Evolutionary conservation across 371 early-diverging fungal genomes (phyloP), one percentile per base, ranked within the genome.

Genomic region (Blakeslea trispora): DNA sequence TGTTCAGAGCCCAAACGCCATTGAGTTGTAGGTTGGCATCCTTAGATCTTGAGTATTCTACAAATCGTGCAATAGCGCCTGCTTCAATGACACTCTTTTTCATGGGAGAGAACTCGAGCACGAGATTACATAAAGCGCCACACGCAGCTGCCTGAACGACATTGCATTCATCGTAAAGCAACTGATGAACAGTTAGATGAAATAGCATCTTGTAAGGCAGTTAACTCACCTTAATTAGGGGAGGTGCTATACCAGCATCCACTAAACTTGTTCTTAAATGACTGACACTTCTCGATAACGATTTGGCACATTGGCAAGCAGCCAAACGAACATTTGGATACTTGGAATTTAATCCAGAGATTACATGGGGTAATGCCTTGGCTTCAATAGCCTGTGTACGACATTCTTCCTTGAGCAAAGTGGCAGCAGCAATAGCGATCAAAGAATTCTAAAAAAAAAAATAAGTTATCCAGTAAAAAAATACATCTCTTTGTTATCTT

Each of bases 31-130:
- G 65, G 22, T 69, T 69, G 11, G 74, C 35, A 42, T 86, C 77
- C 0, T 60, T 64, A 5, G 77, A 81, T 18, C 71, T 69, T 2
- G 86, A 77, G 59, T 90, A 81, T 18, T 75, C 74, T 2, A 91
- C 90, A 55, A 95, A 79, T 15, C 78, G 76, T 35, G 84, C 79
- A 14, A 95, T 83, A 1, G 90, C 91, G 4, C 91, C 92, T 19
- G 80, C 81, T 45, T 92, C 92, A 57, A 93, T 72, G 9, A 93
- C 84, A 14, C 76, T 80, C 75, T 85, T 84, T 58, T 91, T 92
- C 91, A 95, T 92, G 0, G 95, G 93, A 10, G 90, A 88, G 54
- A 95, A 92, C 45, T 93, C 93, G 15, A 95, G 71, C 1, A 91
- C 91, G 41, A 95, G 77, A 57, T 95, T 95, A 70, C 95, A 93